Evolutionary conservation across 73 alveolate genomes (phyloP).

Genomic region (Paraurostyla sp.): DNA sequence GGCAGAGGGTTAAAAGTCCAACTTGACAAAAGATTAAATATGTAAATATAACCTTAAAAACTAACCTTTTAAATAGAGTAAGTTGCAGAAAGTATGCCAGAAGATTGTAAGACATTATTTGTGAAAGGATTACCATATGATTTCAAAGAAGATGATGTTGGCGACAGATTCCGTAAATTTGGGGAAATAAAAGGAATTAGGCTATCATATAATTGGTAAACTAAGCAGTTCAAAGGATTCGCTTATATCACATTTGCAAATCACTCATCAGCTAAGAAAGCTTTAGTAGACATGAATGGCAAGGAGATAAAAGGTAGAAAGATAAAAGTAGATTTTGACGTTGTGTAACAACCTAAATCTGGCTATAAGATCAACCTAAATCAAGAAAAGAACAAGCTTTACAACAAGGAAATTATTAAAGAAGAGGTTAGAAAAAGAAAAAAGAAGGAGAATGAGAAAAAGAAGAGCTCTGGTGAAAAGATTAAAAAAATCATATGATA

Average conservation of each 20-base stretch:
- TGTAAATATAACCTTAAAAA: neutral
- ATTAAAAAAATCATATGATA: too few species aligned
- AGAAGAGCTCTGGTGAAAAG: too few species aligned
- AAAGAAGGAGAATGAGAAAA: constrained; percentile 56
- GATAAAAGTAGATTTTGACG: constrained; percentile 87
- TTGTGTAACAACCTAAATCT: constrained; percentile 79
- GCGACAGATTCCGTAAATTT: constrained; percentile 92
- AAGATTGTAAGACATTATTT: constrained; percentile 89
- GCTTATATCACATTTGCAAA: constrained; percentile 88
- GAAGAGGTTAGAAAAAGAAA: constrained; percentile 37
- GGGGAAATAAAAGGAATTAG: constrained; percentile 89
- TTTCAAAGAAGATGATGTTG: constrained; percentile 91
- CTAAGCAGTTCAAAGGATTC: constrained; percentile 91
- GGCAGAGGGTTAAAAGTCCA: constrained; percentile 66
- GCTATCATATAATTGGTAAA: constrained; percentile 86
- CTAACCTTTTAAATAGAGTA: neutral
- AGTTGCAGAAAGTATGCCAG: constrained; percentile 81
- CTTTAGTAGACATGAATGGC: constrained; percentile 87
- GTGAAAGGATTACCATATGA: constrained; percentile 93
- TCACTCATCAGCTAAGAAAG: constrained; percentile 81
- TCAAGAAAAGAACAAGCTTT: constrained; percentile 57
- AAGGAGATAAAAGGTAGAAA: constrained; percentile 89
- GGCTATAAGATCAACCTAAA: constrained; percentile 76
- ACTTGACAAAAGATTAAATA: constrained; percentile 24
- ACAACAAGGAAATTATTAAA: constrained; percentile 54